phyloP scores from a whole-genome alignment of 495 filamentous ascomycete genomes.

The Neurospora tetrasperma region DNA sequence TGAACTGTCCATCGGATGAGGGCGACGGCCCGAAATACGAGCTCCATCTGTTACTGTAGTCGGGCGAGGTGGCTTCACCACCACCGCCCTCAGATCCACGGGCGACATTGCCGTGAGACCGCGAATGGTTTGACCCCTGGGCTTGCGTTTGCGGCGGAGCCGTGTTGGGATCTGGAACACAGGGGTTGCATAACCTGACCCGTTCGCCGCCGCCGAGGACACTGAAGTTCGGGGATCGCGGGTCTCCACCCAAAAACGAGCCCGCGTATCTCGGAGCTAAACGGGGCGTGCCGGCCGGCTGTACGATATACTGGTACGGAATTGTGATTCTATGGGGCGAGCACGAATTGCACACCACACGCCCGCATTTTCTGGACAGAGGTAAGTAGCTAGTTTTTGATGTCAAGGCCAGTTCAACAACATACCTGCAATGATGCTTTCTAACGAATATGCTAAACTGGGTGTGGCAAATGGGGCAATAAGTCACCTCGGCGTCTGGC shows the following conservation, averaged over 20 bases:
- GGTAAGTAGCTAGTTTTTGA: neutral
- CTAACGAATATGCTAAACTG: constrained; percentile 79
- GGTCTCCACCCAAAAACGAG: constrained; percentile 29
- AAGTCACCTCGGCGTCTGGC: constrained; percentile 64
- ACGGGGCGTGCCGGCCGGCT: constrained; percentile 48
- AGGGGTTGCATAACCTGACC: constrained; percentile 89
- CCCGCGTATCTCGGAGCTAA: constrained; percentile 33
- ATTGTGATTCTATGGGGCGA: constrained; percentile 95
- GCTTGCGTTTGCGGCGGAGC: constrained; percentile 43
- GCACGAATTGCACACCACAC: constrained; percentile 84
- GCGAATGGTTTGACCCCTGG: constrained; percentile 11
- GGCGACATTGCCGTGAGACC: constrained; percentile 19
- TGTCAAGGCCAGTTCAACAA: neutral
- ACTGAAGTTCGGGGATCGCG: constrained; percentile 31
- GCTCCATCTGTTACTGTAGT: constrained; percentile 9
- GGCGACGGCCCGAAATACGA: constrained; percentile 14
- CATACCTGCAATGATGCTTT: constrained; percentile 80
- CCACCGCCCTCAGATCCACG: neutral
- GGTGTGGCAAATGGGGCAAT: constrained; percentile 71
- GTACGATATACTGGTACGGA: constrained; percentile 85
- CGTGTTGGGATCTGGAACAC: constrained; percentile 83
- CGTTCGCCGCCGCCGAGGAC: constrained; percentile 66
- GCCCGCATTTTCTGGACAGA: constrained; percentile 68
- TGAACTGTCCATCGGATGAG: constrained; percentile 19
- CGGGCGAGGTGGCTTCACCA: neutral